Base-by-base conservation (phyloP, 2,329 filamentous ascomycete species). In the Claviceps sp. region DNA sequence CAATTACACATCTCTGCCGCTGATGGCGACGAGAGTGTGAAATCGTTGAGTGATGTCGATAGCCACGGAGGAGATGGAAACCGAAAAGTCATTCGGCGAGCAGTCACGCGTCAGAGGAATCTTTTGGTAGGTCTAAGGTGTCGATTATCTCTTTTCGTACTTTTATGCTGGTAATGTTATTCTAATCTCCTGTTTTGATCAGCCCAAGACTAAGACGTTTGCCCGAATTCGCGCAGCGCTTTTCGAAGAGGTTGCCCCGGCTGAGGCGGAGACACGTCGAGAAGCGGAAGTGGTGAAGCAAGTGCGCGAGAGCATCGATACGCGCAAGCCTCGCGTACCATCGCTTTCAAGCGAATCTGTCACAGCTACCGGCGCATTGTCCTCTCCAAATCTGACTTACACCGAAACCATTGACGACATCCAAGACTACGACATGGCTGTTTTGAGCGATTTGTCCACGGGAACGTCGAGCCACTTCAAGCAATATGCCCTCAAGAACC, bases 201-300 rank as follows among this genome's bases (percentile, higher is more conserved):
- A 94, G 87, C 93, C 94, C 13, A 98, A 97, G 73, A 93, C 91
- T 0, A 95, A 95, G 69, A 89, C 85, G 0, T 98, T 98, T 66
- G 89, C 90, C 5, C 84, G 93, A 11, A 95, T 98, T 58, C 82
- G 87, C 55, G 93, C 91, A 8, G 89, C 89, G 3, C 76, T 98
- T 0, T 76, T 87, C 52, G 93, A 98, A 69, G 93, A 98, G 69
- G 79, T 80, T 16, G 82, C 89, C 0, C 93, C 93, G 0, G 75
- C 95, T 9, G 93, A 98, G 60, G 85, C 85, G 43, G 93, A 98
- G 66, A 82, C 88, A 52, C 83, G 86, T 50, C 84, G 89, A 40
- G 93, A 98, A 71, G 89, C 91, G 39, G 91, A 97, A 67, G 93
- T 97, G 5, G 88, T 98, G 56, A 86, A 88, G 49, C 93, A 96